Evolutionary conservation across 78 protist genomes (phyloP), one percentile per base, ranked within the genome.

Genomic region (Dictyostelium capitatum): DNA sequence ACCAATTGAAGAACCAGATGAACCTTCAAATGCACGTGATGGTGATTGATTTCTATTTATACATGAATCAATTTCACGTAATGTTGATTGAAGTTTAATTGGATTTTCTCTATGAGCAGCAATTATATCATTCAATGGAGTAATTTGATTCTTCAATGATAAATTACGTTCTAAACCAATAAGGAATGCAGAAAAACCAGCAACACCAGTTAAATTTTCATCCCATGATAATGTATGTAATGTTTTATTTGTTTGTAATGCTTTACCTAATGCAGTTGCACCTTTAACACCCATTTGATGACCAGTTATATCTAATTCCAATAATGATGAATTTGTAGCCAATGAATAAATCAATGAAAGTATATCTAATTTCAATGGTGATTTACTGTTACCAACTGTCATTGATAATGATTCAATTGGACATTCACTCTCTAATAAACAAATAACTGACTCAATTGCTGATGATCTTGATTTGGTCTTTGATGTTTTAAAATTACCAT

Each of bases 251-350:
- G 90, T 84, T 65, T 91, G 96, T 8, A 96, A 65, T 3, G 97
- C 97, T 54, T 96, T 91, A 41, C 93, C 96, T 0, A 96, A 78
- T 9, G 95, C 97, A 3, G 30, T 74, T 10, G 94, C 97, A 82
- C 97, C 97, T 23, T 75, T 83, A 43, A 82, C 67, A 62, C 97
- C 97, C 89, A 96, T 85, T 62, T 57, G 90, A 28, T 91, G 91
- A 73, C 97, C 97, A 19, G 91, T 15, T 0, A 96, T 69, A 62
- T 96, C 95, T 15, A 96, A 53, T 25, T 64, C 73, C 47, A 53
- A 14, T 46, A 96, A 51, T 23, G 89, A 19, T 32, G 30, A 46
- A 79, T 96, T 96, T 69, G 89, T 92, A 23, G 92, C 94, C 59
- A 96, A 47, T 23, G 89, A 80, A 50, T 96, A 91, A 72, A 95